Evolutionary conservation across 768 basidiomycete species (phyloP).

Genomic region (Zangia roseola): DNA sequence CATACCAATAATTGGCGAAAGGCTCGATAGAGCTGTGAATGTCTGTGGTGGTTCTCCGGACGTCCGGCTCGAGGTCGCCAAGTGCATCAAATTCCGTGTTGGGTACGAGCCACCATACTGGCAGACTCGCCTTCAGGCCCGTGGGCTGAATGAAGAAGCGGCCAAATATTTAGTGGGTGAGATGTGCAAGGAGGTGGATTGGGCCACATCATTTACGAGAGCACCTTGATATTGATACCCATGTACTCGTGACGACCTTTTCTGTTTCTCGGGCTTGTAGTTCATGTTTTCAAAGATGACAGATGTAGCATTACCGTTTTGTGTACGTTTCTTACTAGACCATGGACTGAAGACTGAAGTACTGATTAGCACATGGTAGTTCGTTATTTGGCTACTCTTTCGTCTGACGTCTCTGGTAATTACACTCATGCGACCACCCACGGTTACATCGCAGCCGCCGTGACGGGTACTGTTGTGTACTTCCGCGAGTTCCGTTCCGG

Average conservation of each 20-base stretch:
- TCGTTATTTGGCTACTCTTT: too few relatives aligned
- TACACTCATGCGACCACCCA: too few relatives aligned
- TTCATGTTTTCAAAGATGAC: background rate
- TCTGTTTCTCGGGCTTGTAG: background rate
- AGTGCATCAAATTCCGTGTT: conserved; percentile 21
- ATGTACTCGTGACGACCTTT: background rate
- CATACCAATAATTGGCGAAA: conserved; percentile 10
- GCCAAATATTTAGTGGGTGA: conserved; percentile 22
- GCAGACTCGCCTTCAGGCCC: conserved; percentile 23
- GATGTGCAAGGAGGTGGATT: conserved; percentile 28
- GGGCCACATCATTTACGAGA: conserved; percentile 3
- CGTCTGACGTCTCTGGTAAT: too few relatives aligned
- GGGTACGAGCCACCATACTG: conserved; percentile 31
- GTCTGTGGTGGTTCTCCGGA: conserved; percentile 15
- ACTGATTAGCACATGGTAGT: too few relatives aligned
- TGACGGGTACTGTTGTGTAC: too few relatives aligned
- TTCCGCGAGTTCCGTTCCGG: too few relatives aligned
- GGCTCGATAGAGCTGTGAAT: conserved; percentile 23
- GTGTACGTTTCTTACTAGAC: background rate
- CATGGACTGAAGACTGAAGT: too few relatives aligned
- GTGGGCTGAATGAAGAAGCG: conserved; percentile 15
- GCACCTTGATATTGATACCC: background rate
- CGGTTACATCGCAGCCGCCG: too few relatives aligned
- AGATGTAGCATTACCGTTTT: conserved; percentile 7
- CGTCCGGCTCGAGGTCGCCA: conserved; percentile 21